A percentile compares a stretch with the other conserved stretches of the same genome.
Evolutionary conservation across 352 stramenopile genomes (phyloP).

Genomic region (Phytophthora lateralis): DNA sequence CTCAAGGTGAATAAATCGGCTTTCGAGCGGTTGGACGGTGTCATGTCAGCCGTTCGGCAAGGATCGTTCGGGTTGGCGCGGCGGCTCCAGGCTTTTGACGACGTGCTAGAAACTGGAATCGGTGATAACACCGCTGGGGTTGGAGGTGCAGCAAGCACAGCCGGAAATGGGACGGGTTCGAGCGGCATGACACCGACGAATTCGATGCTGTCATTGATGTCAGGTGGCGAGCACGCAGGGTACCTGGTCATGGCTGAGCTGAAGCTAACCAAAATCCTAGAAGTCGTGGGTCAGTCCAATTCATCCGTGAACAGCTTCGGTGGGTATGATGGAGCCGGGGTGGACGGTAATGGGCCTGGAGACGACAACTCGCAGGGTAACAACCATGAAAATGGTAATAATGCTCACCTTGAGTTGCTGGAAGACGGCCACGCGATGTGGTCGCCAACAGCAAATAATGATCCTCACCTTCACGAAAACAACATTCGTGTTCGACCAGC

Average conservation of each 20-base stretch:
- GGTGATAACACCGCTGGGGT: conserved; percentile 16
- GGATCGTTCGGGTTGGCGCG: conserved; percentile 75
- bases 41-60: conserved; percentile 75
- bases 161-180: conserved; percentile 7
- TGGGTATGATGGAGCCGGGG: conserved; percentile 33
- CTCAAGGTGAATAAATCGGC: conserved; percentile 83
- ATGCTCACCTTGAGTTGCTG: conserved; percentile 41
- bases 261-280: conserved; percentile 81
- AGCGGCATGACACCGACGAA: conserved; percentile 24
- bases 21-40: conserved; percentile 73
- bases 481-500: conserved; percentile 74
- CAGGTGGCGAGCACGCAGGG: conserved; percentile 58
- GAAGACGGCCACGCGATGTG: conserved; percentile 64
- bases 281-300: conserved; percentile 78
- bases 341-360: conserved; percentile 32
- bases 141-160: not conserved
- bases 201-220: conserved; percentile 39
- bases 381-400: conserved; percentile 26
- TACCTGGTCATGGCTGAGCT: conserved; percentile 64
- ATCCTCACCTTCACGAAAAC: conserved; percentile 76
- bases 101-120: conserved; percentile 51
- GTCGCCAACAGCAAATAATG: conserved; percentile 72
- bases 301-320: conserved; percentile 64
- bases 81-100: conserved; percentile 72
- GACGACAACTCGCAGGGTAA: conserved; percentile 33